A percentile compares a stretch with the other conserved stretches of the same genome.
These are phyloP conservation scores for Monilinia polystroma DNA, from an alignment of 2,329 filamentous ascomycete genomes.

Conservation along the genomic window DNA sequence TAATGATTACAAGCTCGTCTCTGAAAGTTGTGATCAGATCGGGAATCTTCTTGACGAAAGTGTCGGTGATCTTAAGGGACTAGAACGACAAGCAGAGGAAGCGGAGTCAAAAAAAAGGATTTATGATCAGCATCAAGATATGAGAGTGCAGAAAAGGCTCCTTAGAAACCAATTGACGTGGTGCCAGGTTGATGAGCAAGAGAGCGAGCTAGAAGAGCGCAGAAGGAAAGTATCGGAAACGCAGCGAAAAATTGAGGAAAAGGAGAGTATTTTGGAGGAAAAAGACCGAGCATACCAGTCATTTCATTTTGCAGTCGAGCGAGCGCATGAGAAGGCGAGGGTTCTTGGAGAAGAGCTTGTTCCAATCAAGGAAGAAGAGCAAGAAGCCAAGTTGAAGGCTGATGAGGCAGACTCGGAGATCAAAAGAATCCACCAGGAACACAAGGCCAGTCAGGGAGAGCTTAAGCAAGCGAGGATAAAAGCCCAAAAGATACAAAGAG, in stretches of 20 bases:
- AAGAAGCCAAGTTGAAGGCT: slow-evolving; percentile 52
- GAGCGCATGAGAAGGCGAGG: slow-evolving; percentile 33
- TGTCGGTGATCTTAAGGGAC: slow-evolving; percentile 59
- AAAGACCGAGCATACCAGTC: slow-evolving; percentile 43
- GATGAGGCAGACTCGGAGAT: slow-evolving; percentile 55
- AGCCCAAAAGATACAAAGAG: slow-evolving; percentile 47
- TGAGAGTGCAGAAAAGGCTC: slow-evolving; percentile 60
- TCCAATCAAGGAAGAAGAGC: slow-evolving; percentile 49
- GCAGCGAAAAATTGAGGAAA: slow-evolving; percentile 42
- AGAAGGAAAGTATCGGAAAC: slow-evolving; percentile 40
- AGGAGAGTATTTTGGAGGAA: slow-evolving; percentile 50
- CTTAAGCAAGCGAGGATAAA: slow-evolving; percentile 54
- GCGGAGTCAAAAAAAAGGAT: slow-evolving; percentile 64
- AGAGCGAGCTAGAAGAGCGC: slow-evolving; percentile 52
- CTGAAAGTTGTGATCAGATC: slow-evolving; percentile 73
- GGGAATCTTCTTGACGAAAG: slow-evolving; percentile 61
- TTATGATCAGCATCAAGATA: slow-evolving; percentile 63
- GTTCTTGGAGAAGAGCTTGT: slow-evolving; percentile 38
- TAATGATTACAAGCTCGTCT: slow-evolving; percentile 83
- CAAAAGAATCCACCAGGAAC: slow-evolving; percentile 56
- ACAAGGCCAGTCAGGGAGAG: slow-evolving; percentile 62
- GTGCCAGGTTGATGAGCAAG: slow-evolving; percentile 79
- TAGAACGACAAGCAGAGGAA: slow-evolving; percentile 59
- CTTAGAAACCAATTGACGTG: slow-evolving; percentile 73
- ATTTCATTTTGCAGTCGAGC: slow-evolving; percentile 41